A percentile compares a stretch with the other conserved stretches of the same genome.
These are phyloP conservation scores for Russula foetens DNA, from an alignment of 768 basidiomycete species.

Conservation along the genomic window DNA sequence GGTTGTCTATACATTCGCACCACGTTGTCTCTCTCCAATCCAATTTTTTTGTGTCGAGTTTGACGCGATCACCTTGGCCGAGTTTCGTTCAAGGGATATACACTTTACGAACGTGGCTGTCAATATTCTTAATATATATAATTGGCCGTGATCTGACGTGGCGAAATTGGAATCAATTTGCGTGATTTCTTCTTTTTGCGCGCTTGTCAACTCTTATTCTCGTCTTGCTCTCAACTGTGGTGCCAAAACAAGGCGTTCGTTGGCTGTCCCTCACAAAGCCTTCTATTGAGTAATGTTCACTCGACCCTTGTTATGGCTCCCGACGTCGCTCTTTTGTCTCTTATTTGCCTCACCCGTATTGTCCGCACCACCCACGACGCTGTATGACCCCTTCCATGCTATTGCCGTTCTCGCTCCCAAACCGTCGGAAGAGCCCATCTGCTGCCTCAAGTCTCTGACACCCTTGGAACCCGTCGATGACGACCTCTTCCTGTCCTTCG, in stretches of 20 bases:
- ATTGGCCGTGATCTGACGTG: neutral
- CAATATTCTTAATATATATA: slow-evolving; percentile 3
- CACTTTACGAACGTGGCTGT: neutral
- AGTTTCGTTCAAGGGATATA: neutral
- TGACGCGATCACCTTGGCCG: neutral
- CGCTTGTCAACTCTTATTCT: too few relatives aligned
- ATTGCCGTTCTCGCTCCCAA: slow-evolving; percentile 43
- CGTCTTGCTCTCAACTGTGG: too few relatives aligned
- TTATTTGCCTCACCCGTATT: slow-evolving; percentile 25
- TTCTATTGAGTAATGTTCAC: slow-evolving; percentile 1
- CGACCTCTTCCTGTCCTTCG: slow-evolving; percentile 68
- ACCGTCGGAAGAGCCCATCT: slow-evolving; percentile 50
- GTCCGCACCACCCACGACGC: slow-evolving; percentile 30
- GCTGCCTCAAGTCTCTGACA: slow-evolving; percentile 53
- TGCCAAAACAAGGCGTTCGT: neutral
- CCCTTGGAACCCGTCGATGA: slow-evolving; percentile 40
- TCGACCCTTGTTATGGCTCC: slow-evolving; percentile 2
- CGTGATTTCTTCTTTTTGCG: too few relatives aligned
- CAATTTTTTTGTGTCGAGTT: neutral
- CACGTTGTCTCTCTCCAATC: neutral
- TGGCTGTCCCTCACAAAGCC: neutral
- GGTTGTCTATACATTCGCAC: neutral
- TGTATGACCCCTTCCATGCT: slow-evolving; percentile 54
- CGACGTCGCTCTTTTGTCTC: neutral
- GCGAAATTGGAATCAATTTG: neutral